A percentile compares a stretch with the other conserved stretches of the same genome.
phyloP scores from a whole-genome alignment of 257 asterid species.

The Petunia axillaris region DNA sequence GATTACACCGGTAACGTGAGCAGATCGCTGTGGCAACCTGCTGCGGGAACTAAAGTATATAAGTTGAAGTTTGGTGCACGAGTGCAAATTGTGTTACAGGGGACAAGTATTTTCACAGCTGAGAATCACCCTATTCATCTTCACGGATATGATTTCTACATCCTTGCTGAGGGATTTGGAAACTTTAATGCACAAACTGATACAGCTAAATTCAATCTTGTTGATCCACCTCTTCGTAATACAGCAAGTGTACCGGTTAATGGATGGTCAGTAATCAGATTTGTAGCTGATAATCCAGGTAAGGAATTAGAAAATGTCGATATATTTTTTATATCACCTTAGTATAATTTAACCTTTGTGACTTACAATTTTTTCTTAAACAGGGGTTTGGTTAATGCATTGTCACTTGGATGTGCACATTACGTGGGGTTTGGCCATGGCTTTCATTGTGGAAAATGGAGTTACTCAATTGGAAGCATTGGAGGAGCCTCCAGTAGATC shows the following conservation, averaged over 20 bases:
- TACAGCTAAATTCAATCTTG: slow-evolving; percentile 66
- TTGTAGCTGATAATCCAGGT: slow-evolving; percentile 97
- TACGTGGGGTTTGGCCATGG: slow-evolving; percentile 84
- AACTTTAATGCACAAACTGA: slow-evolving; percentile 67
- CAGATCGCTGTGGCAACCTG: slow-evolving; percentile 82
- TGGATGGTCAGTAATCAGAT: slow-evolving; percentile 93
- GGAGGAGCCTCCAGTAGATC: slow-evolving; percentile 70
- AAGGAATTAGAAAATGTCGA: slow-evolving; percentile 1
- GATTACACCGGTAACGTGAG: slow-evolving; percentile 90
- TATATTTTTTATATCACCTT: background rate
- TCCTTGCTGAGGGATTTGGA: slow-evolving; percentile 87
- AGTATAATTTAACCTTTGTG: background rate
- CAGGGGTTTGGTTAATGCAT: slow-evolving; percentile 88
- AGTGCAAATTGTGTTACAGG: slow-evolving; percentile 84
- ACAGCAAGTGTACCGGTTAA: slow-evolving; percentile 83
- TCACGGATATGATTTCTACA: slow-evolving; percentile 87
- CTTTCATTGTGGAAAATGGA: slow-evolving; percentile 78
- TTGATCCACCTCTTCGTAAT: slow-evolving; percentile 83
- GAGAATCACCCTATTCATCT: slow-evolving; percentile 96
- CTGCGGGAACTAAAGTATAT: slow-evolving; percentile 59
- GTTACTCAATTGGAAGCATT: slow-evolving; percentile 54
- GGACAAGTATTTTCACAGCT: slow-evolving; percentile 74
- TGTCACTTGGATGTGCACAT: slow-evolving; percentile 94
- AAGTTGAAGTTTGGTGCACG: slow-evolving; percentile 64
- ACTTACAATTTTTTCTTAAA: slow-evolving; percentile 14